Conservation (phyloP, 2,329 filamentous ascomycete species). For the Golovinomyces cichoracearum region DNA sequence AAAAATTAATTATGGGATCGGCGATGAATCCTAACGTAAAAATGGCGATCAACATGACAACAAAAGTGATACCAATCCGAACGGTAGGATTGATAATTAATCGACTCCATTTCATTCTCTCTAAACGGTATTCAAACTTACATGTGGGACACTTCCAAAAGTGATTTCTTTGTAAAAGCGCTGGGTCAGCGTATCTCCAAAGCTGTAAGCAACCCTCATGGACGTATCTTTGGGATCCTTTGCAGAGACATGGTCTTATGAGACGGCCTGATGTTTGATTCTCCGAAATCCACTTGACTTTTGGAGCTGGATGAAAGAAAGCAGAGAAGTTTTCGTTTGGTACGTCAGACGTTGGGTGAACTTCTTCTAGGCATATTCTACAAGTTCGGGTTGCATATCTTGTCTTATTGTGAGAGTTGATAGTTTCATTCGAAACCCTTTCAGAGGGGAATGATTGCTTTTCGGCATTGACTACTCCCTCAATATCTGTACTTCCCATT, state of each 20-base stretch:
- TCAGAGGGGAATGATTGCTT: too few relatives aligned
- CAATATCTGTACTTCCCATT: too few relatives aligned
- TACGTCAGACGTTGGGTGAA: conserved; percentile 32
- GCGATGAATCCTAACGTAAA: conserved; percentile 77
- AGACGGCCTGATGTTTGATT: conserved; percentile 50
- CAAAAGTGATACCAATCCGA: conserved; percentile 43
- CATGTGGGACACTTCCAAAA: conserved; percentile 80
- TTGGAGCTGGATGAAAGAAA: conserved; percentile 28
- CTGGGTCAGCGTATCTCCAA: conserved; percentile 54
- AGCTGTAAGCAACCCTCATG: conserved; percentile 70
- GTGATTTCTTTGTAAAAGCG: conserved; percentile 32
- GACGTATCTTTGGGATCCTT: conserved; percentile 76
- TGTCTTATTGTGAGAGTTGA: too few relatives aligned
- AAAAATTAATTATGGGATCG: conserved; percentile 74
- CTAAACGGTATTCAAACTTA: conserved; percentile 54
- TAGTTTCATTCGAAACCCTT: too few relatives aligned
- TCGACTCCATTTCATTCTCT: conserved; percentile 48
- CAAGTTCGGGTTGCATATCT: conserved; percentile 53
- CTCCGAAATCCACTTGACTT: conserved; percentile 46
- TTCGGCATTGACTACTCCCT: too few relatives aligned
- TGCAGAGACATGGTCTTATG: conserved; percentile 77
- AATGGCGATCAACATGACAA: conserved; percentile 43
- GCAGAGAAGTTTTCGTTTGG: conserved; percentile 27
- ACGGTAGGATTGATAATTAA: conserved; percentile 39
- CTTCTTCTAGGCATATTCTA: conserved; percentile 61